These are phyloP conservation scores for Colletotrichum paranaense DNA, from an alignment of 2,329 filamentous ascomycete species.

Conservation along the genomic window DNA sequence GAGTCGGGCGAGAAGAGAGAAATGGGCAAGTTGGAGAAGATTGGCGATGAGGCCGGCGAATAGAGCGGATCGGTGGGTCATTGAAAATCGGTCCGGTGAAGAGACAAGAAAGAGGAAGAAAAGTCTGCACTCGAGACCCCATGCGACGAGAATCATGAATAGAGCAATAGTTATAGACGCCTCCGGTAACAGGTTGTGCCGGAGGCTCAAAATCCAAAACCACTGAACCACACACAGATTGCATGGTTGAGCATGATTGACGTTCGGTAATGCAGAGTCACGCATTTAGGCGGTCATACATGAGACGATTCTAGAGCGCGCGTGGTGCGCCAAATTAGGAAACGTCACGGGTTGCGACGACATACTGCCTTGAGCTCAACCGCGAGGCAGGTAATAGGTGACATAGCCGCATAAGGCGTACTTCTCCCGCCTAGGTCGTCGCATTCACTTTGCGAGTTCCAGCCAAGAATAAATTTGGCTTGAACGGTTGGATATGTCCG, in stretches of 20 bases:
- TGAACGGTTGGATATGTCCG: constrained; percentile 51
- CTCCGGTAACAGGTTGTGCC: neutral
- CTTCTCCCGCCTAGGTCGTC: neutral
- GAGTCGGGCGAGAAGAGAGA: constrained; percentile 92
- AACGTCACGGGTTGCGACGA: neutral
- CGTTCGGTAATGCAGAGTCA: neutral
- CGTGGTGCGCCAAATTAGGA: neutral
- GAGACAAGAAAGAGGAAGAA: constrained; percentile 3
- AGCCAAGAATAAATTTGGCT: too few relatives aligned
- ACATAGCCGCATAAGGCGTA: neutral
- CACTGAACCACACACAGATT: neutral
- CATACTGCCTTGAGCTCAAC: neutral
- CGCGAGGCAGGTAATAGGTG: neutral
- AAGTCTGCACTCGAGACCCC: constrained; percentile 7
- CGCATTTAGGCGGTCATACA: neutral
- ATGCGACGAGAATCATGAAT: constrained; percentile 32
- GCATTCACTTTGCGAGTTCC: neutral
- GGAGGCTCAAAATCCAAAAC: constrained; percentile 6
- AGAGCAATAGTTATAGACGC: constrained; percentile 30
- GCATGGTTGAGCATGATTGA: too few relatives aligned
- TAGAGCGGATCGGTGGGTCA: constrained; percentile 45
- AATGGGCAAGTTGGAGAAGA: constrained; percentile 95
- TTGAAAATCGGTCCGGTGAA: constrained; percentile 1
- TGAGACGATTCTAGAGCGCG: neutral
- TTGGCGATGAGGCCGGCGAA: constrained; percentile 79